Evolutionary conservation across 2,329 filamentous ascomycete species (phyloP), one percentile per base, ranked within the genome.

Genomic region (Fusarium beomiforme): DNA sequence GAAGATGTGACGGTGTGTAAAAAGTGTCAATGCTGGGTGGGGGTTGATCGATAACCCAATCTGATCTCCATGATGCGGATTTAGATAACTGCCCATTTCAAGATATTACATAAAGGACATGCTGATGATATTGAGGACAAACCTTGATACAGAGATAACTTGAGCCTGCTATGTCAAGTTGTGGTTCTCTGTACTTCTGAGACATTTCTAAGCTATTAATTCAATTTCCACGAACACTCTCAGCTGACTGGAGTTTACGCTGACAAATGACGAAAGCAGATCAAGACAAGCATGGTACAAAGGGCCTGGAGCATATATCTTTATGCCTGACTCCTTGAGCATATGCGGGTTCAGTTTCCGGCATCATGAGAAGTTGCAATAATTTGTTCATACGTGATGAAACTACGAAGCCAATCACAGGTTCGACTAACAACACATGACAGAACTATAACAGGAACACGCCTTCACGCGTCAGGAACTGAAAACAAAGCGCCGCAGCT

Each of bases 1-100:
- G 59, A 69, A 64, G 59, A 65, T 71, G 69, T 26, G 37, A 69
- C 44, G 34, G 64, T 50, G 49, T 43, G 47, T 39, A 11, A 41
- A 59, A 37, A 58, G 21, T 37, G 47, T 67, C 47, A 67, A 54
- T 47, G 23, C 36, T 12, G 36, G 29, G 63, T 71, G 44, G 68
- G 69, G 64, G 69, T 59, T 57, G n/a, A 24, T 54, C 21, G 36
- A 61, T 36, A 53, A 39, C 29, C 42, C 54, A 42, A 51, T 58
- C 37, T 59, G 43, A 46, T 47, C 44, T 29, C 31, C 26, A 42
- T 47, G 42, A 50, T 34, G 29, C 19, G 44, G 49, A 57, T 31
- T 23, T 21, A 43, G 42, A 37, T 42, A 55, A 58, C 33, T 43
- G 17, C 41, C 31, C 34, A 34, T 71, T 56, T 58, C 43, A 21